Percentiles rank a stretch among this genome's conserved stretches.
These are phyloP conservation scores for Dactylellina cionopaga DNA, from an alignment of 2,329 filamentous ascomycete species.

Conservation along the genomic window DNA sequence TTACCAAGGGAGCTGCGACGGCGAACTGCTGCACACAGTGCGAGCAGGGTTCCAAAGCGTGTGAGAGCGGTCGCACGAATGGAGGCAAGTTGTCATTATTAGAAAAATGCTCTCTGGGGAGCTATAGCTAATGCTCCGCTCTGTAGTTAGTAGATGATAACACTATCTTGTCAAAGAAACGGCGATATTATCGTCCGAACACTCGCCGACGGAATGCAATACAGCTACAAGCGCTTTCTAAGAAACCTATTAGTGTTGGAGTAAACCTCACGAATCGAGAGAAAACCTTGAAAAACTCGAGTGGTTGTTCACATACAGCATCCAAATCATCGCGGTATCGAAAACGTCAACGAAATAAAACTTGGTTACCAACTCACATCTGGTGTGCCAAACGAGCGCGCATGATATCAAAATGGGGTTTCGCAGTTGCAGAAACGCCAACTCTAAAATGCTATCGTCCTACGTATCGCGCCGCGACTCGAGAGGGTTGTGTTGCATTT, in stretches of 20 bases:
- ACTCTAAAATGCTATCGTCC: conserved; percentile 89
- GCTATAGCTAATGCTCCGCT: conserved; percentile 4
- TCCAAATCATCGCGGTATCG: conserved; percentile 71
- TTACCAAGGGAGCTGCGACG: conserved; percentile 85
- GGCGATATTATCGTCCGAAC: conserved; percentile 24
- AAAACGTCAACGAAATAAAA: conserved; percentile 86
- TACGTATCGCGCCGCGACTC: conserved; percentile 80
- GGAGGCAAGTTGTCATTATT: conserved; percentile 52
- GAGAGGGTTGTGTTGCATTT: conserved; percentile 84
- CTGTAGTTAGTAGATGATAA: conserved; percentile 39
- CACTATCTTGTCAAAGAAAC: conserved; percentile 23
- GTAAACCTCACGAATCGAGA: no score
- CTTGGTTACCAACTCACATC: conserved; percentile 92
- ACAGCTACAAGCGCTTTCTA: conserved; percentile 55
- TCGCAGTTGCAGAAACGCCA: conserved; percentile 83
- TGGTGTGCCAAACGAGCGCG: conserved; percentile 92
- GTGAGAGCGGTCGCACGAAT: conserved; percentile 65
- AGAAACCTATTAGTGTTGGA: neutral
- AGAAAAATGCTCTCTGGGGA: neutral
- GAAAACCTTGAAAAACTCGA: conserved; percentile 54
- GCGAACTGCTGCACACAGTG: conserved; percentile 93
- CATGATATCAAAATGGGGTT: conserved; percentile 88
- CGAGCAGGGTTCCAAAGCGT: conserved; percentile 83
- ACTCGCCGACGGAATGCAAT: conserved; percentile 57
- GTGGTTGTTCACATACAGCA: conserved; percentile 68